Evolutionary conservation across 2,329 filamentous ascomycete species (phyloP).

Genomic region (Beauveria brongniartii): DNA sequence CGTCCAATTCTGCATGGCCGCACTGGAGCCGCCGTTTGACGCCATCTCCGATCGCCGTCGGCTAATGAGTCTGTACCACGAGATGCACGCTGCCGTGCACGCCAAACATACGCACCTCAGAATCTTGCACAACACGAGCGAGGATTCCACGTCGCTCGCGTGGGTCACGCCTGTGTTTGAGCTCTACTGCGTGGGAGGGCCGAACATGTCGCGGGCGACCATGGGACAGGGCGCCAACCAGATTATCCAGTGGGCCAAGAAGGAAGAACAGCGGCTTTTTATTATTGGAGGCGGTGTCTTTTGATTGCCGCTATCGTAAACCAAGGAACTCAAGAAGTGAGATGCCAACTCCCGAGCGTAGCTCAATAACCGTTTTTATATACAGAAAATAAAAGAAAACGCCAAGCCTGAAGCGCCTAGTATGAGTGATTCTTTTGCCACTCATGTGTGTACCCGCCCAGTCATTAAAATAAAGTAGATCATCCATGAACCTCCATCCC

Average conservation of each 20-base stretch:
- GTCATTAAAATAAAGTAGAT: slow-evolving; percentile 1
- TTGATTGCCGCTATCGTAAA: slow-evolving; percentile 20
- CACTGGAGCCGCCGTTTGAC: slow-evolving; percentile 61
- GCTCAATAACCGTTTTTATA: slow-evolving; percentile 4
- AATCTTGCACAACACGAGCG: slow-evolving; percentile 69
- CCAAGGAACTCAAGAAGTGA: neutral
- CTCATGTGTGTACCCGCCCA: neutral
- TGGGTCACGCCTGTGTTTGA: slow-evolving; percentile 92
- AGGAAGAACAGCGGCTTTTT: slow-evolving; percentile 89
- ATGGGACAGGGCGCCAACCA: slow-evolving; percentile 82
- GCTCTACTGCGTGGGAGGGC: slow-evolving; percentile 88
- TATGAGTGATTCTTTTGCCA: neutral
- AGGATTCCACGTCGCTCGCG: slow-evolving; percentile 71
- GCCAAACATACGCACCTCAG: slow-evolving; percentile 77
- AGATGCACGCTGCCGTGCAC: slow-evolving; percentile 78
- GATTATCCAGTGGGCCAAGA: slow-evolving; percentile 83
- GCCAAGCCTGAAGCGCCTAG: slow-evolving; percentile 1
- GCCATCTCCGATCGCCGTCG: slow-evolving; percentile 53
- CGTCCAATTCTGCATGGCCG: slow-evolving; percentile 92
- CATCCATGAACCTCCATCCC: neutral
- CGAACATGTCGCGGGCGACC: slow-evolving; percentile 53
- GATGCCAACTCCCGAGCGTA: neutral
- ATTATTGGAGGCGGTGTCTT: slow-evolving; percentile 96
- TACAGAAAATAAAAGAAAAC: slow-evolving; percentile 7
- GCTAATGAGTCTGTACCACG: slow-evolving; percentile 77